A percentile compares a stretch with the other conserved stretches of the same genome.
phyloP scores from a whole-genome alignment of 805 yeast species.

The Scheffersomyces ergatensis region DNA sequence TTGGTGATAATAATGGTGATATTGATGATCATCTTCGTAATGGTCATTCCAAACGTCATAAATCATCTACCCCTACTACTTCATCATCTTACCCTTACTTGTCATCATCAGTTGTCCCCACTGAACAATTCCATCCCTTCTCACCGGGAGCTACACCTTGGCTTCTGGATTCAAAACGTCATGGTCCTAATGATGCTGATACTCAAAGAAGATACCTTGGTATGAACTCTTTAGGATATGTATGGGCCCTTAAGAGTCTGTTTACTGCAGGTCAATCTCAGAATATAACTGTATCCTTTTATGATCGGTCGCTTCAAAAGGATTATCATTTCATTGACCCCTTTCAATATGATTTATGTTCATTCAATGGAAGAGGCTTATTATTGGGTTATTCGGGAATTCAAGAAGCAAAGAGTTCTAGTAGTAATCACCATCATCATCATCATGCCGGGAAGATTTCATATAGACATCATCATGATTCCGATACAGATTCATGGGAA shows the following conservation, averaged over 20 bases:
- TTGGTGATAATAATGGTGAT: constrained; percentile 13
- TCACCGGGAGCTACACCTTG: constrained; percentile 92
- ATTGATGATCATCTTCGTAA: constrained; percentile 14
- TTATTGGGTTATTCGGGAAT: constrained; percentile 48
- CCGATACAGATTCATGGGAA: constrained; percentile 70
- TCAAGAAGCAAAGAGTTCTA: constrained; percentile 7
- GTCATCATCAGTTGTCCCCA: background rate
- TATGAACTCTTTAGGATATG: constrained; percentile 79
- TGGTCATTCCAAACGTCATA: background rate
- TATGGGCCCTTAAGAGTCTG: constrained; percentile 61
- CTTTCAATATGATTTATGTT: constrained; percentile 69
- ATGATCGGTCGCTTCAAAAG: constrained; percentile 69
- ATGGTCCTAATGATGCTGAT: constrained; percentile 5
- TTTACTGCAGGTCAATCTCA: constrained; percentile 33
- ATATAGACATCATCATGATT: constrained; percentile 75
- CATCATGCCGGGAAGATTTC: constrained; percentile 45
- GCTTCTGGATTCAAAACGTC: constrained; percentile 15
- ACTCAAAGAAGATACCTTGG: constrained; percentile 71
- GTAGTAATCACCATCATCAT: too few species aligned
- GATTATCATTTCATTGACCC: constrained; percentile 86
- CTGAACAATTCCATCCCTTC: constrained; percentile 51
- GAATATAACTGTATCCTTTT: constrained; percentile 83
- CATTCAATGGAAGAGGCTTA: constrained; percentile 65
- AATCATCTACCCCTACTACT: background rate
- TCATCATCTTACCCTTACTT: too few species aligned